Conservation (phyloP, 1,139 yeast genomes). For the Candida dubliniensis region DNA sequence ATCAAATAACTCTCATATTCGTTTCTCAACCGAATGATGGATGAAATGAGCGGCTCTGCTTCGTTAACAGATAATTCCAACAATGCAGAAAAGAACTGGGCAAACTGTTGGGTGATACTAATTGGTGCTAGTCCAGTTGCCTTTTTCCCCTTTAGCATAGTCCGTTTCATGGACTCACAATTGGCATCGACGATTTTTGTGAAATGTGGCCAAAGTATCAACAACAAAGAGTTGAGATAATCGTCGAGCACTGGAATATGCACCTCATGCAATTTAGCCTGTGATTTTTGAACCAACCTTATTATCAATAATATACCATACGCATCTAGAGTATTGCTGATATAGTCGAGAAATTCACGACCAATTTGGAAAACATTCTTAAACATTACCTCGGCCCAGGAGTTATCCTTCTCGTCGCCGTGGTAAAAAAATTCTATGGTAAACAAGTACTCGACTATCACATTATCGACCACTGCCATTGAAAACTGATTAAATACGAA, state of each 20-base stretch:
- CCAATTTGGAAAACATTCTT: constrained; percentile 48
- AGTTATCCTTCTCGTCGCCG: constrained; percentile 43
- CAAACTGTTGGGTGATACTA: constrained; percentile 72
- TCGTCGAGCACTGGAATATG: constrained; percentile 76
- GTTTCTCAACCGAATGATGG: constrained; percentile 66
- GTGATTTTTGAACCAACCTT: constrained; percentile 65
- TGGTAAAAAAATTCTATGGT: constrained; percentile 68
- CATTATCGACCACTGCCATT: constrained; percentile 73
- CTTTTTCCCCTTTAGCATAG: constrained; percentile 21
- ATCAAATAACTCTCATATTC: constrained; percentile 81
- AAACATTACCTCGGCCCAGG: constrained; percentile 55
- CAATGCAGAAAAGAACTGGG: constrained; percentile 71
- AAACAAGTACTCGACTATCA: constrained; percentile 75
- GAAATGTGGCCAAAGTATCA: constrained; percentile 82
- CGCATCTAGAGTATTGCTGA: constrained; percentile 53
- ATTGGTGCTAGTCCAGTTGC: constrained; percentile 54
- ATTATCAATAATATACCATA: constrained; percentile 81
- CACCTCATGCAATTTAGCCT: constrained; percentile 59
- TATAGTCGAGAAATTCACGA: constrained; percentile 31
- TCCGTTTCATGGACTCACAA: constrained; percentile 61
- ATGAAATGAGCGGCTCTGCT: constrained; percentile 72
- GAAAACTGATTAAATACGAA: constrained; percentile 72
- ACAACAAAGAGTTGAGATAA: constrained; percentile 65
- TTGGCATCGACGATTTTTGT: constrained; percentile 75
- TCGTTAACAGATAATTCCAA: constrained; percentile 52